These are phyloP conservation scores for Mycena metata DNA, from an alignment of 768 basidiomycete genomes.

Conservation along the genomic window DNA sequence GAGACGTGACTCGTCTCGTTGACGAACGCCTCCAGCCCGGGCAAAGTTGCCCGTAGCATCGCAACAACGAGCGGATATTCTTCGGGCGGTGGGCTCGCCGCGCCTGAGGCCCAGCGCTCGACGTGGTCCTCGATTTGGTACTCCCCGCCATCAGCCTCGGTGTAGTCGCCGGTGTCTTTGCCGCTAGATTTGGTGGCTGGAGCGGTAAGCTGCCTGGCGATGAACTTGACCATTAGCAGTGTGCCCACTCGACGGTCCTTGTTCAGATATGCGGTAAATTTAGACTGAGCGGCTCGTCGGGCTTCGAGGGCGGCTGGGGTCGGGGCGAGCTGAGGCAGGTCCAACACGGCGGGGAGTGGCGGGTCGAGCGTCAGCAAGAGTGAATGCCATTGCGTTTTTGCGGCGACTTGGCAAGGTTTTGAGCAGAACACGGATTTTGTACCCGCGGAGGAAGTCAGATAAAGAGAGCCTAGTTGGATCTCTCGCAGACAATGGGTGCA, in stretches of 20 bases:
- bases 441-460: conserved; percentile 64
- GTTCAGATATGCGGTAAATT: conserved; percentile 69
- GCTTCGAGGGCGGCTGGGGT: conserved; percentile 53
- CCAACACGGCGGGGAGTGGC: conserved; percentile 61
- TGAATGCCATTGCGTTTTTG: conserved; percentile 72
- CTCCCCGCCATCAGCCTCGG: conserved; percentile 62
- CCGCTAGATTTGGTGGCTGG: conserved; percentile 72
- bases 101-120: conserved; percentile 79
- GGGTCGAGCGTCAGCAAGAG: conserved; percentile 80
- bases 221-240: conserved; percentile 77
- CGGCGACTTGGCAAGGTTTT: conserved; percentile 67
- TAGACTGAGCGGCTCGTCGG: conserved; percentile 71
- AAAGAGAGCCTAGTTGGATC: conserved; percentile 57
- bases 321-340: conserved; percentile 48
- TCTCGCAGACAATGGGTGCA: conserved; percentile 81
- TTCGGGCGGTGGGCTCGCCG: conserved; percentile 62
- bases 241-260: conserved; percentile 59
- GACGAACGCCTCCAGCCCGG: conserved; percentile 80
- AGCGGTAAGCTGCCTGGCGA: conserved; percentile 77
- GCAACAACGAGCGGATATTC: conserved; percentile 65
- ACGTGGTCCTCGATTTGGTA: conserved; percentile 83
- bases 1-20: conserved; percentile 72
- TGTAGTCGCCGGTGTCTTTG: conserved; percentile 53
- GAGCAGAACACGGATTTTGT: conserved; percentile 81
- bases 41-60: conserved; percentile 72